Evolutionary conservation across 495 filamentous ascomycete species (phyloP), one percentile per base, ranked within the genome.

Genomic region (Hyaloscypha bicolor): DNA sequence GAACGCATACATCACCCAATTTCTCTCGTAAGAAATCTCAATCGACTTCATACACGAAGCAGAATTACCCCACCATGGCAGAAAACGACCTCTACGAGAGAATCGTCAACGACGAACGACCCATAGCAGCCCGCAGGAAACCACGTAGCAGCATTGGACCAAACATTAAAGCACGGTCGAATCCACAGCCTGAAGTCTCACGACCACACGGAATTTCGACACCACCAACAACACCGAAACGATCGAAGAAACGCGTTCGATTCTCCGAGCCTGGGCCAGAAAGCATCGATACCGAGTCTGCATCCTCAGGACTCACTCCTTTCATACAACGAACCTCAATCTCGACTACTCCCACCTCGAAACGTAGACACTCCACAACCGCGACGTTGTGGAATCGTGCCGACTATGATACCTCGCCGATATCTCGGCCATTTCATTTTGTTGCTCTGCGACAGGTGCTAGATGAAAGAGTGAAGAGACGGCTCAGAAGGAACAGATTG

Each of bases 201-300:
- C 59, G 58, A 56, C 30, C 31, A 14, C 53, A 68, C 52, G 73
- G 71, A 19, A 67, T 75, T 25, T 63, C 63, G 25, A 73, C 73
- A 3, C 73, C 73, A 29, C 73, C 73, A 53, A 42, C 62, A 51
- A 75, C 73, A 53, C 74, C 74, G 53, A 71, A 72, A 59, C 66
- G 72, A 61, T 60, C 80, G 12, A 85, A 83, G 69, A 91, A 92
- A 72, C 83, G 81, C 70, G 89, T 90, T 55, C 87, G 91, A 32
- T 91, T 91, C 75, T 92, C 90, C 0, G 88, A 93, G 61, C 89
- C 88, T 6, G 89, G 87, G 4, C 86, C 86, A 33, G 74, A 73
- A 11, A 66, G 64, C 14, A 65, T 67, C 29, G 39, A 74, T 58
- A 77, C 75, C 33, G 73, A 75, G 29, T 63, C 69, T 29, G 67